Evolutionary conservation across 1,284 basidiomycete species (phyloP).

Genomic region (Trichosporon asahii): DNA sequence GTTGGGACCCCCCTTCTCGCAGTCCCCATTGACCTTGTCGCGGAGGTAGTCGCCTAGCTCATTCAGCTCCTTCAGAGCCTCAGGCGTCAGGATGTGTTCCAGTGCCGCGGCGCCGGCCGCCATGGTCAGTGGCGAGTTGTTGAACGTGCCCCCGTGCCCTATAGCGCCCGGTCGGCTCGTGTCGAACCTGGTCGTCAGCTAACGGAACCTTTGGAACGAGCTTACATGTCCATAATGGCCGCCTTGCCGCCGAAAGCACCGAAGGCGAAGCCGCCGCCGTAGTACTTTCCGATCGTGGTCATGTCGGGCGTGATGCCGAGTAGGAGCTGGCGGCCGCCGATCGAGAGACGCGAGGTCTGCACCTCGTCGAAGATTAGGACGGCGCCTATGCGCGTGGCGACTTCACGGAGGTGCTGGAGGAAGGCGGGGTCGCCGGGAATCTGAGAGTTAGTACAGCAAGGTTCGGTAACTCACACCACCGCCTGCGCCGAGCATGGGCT

Average conservation of each 20-base stretch:
- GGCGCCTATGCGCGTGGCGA: conserved; percentile 54
- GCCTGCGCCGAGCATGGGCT: conserved; percentile 55
- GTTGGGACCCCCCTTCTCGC: neutral
- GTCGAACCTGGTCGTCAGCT: conserved; percentile 29
- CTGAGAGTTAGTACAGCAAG: conserved; percentile 6
- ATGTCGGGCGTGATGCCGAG: conserved; percentile 34
- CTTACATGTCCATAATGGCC: conserved; percentile 37
- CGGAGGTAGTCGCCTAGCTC: conserved; percentile 28
- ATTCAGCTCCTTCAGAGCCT: conserved; percentile 26
- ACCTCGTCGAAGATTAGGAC: conserved; percentile 57
- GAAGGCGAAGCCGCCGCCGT: conserved; percentile 40
- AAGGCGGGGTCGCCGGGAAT: conserved; percentile 45
- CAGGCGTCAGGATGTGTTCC: conserved; percentile 25
- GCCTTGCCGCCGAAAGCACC: conserved; percentile 36
- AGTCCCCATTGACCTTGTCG: conserved; percentile 18
- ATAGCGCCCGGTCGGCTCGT: conserved; percentile 21
- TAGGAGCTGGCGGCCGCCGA: conserved; percentile 30
- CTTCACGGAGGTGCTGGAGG: conserved; percentile 50
- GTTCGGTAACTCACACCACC: conserved; percentile 24
- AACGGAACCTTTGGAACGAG: neutral
- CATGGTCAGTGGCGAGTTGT: conserved; percentile 39
- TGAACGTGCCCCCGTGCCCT: conserved; percentile 36
- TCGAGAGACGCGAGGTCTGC: conserved; percentile 36
- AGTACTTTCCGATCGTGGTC: conserved; percentile 38
- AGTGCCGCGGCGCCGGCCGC: conserved; percentile 29